Evolutionary conservation across 1,284 basidiomycete species (phyloP).

Genomic region (Ganoderma sp.): DNA sequence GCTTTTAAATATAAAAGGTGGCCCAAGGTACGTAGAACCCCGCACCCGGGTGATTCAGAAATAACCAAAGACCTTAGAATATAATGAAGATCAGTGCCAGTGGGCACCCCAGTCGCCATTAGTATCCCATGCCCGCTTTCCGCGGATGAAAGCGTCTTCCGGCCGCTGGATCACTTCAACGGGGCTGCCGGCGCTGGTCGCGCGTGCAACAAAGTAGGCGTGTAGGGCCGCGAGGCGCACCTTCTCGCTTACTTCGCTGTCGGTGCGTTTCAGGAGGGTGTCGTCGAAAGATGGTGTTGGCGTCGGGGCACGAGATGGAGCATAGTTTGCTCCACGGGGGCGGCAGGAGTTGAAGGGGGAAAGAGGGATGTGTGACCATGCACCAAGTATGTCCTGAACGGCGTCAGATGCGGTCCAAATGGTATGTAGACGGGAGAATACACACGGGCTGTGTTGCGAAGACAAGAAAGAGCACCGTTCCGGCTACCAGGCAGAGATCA

Average conservation of each 20-base stretch:
- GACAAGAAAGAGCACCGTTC: slow-evolving; percentile 35
- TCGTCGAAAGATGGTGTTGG: slow-evolving; percentile 29
- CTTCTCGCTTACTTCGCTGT: slow-evolving; percentile 32
- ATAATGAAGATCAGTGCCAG: background rate
- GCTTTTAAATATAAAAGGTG: background rate
- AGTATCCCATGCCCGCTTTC: slow-evolving; percentile 19
- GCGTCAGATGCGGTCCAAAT: background rate
- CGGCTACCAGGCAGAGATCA: slow-evolving; percentile 26
- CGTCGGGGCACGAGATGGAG: slow-evolving; percentile 13
- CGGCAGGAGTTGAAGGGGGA: slow-evolving; percentile 18
- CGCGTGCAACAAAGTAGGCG: slow-evolving; percentile 31
- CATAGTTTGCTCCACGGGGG: too few species aligned
- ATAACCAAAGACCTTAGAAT: background rate
- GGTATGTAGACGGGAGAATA: background rate
- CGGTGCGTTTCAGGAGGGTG: slow-evolving; percentile 27
- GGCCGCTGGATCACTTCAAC: slow-evolving; percentile 35
- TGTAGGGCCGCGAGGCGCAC: slow-evolving; percentile 33
- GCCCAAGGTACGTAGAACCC: background rate
- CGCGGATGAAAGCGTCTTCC: slow-evolving; percentile 31
- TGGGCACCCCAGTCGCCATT: background rate
- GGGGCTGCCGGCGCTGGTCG: slow-evolving; percentile 26
- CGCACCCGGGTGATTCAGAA: background rate
- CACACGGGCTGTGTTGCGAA: slow-evolving; percentile 37
- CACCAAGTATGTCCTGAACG: slow-evolving; percentile 33
- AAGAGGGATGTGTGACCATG: slow-evolving; percentile 30